A percentile compares a stretch with the other conserved stretches of the same genome.
Conservation (phyloP, 208 protist genomes). For the Novymonas esmeraldas region DNA sequence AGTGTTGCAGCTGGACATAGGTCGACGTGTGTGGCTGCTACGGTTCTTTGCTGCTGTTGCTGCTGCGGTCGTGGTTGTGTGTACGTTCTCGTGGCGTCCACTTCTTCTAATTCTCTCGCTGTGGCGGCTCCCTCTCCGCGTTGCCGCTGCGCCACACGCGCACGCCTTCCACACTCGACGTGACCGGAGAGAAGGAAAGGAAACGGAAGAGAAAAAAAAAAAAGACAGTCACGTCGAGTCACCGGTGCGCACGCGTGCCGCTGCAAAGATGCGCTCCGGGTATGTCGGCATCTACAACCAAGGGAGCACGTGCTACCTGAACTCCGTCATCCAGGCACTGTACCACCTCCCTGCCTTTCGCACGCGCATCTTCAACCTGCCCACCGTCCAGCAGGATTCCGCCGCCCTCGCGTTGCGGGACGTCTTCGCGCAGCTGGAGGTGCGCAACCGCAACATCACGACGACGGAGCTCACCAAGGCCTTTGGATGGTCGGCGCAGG, state of each 20-base stretch:
- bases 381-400: conserved; percentile 24
- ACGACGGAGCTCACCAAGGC: conserved; percentile 86
- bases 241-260: too few species aligned
- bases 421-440: conserved; percentile 78
- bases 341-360: conserved; percentile 85
- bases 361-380: conserved; percentile 43
- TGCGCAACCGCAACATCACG: conserved; percentile 41
- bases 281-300: conserved; percentile 88
- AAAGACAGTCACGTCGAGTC: neutral
- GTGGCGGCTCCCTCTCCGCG: too few species aligned
- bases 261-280: conserved; percentile 17
- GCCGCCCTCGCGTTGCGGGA: conserved; percentile 63
- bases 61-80: too few species aligned
- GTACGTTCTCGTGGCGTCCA: too few species aligned
- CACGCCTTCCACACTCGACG: too few species aligned
- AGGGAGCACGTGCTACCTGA: conserved; percentile 92
- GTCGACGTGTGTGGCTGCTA: too few species aligned
- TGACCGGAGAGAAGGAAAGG: neutral
- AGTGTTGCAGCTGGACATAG: too few species aligned
- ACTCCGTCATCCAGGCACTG: conserved; percentile 87
- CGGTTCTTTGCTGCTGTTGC: too few species aligned
- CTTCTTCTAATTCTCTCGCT: too few species aligned
- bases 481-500: conserved; percentile 83
- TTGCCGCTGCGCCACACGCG: too few species aligned
- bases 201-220: neutral